Evolutionary conservation across 768 basidiomycete species (phyloP).

Genomic region (Saitozyma podzolica): DNA sequence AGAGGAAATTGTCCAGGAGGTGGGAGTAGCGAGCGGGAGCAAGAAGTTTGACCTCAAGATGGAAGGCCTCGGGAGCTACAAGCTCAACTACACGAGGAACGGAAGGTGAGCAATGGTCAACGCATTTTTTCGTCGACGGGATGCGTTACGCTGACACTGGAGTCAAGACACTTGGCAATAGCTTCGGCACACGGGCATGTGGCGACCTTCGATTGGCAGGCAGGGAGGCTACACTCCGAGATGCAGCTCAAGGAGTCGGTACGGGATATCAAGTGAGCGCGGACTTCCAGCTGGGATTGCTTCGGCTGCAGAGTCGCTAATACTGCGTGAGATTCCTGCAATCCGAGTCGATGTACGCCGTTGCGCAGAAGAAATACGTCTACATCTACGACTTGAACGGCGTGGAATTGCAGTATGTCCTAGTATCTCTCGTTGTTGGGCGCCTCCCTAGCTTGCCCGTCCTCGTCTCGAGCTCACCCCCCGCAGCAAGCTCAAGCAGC

Average conservation of each 20-base stretch:
- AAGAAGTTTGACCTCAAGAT: constrained; percentile 73
- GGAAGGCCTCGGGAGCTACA: constrained; percentile 77
- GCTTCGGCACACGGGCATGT: constrained; percentile 80
- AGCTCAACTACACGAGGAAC: constrained; percentile 81
- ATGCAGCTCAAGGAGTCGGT: constrained; percentile 82
- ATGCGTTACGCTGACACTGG: neutral
- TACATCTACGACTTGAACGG: constrained; percentile 95
- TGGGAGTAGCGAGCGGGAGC: constrained; percentile 42
- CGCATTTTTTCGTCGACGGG: neutral
- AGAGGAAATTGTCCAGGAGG: constrained; percentile 63
- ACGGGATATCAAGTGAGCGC: constrained; percentile 80
- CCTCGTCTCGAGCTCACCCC: constrained; percentile 3
- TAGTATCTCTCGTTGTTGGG: constrained; percentile 56
- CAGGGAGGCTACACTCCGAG: constrained; percentile 80
- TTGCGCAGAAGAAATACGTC: constrained; percentile 92
- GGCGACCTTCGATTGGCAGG: constrained; percentile 91
- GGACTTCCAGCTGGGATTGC: neutral
- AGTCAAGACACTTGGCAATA: constrained; percentile 68
- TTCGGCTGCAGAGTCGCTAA: neutral
- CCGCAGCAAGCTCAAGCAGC: constrained; percentile 52
- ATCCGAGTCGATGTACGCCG: constrained; percentile 88
- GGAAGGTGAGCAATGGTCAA: constrained; percentile 65
- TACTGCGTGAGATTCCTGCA: constrained; percentile 71
- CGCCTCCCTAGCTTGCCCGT: constrained; percentile 54
- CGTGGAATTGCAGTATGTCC: constrained; percentile 77